Evolutionary conservation across 2,329 filamentous ascomycete species (phyloP).

Genomic region (Podosphaera xanthii): DNA sequence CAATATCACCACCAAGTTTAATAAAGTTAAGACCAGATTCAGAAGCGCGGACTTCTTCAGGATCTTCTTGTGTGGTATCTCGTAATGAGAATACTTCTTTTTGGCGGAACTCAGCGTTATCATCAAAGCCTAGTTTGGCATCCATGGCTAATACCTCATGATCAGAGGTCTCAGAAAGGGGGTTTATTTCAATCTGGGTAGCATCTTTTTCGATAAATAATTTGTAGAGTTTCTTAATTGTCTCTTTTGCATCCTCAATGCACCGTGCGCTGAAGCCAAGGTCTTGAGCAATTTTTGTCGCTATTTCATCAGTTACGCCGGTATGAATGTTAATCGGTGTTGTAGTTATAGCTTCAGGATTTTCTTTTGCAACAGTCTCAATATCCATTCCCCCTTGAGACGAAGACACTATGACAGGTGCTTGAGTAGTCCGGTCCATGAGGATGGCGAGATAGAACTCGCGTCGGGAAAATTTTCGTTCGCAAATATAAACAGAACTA

Average conservation of each 20-base stretch:
- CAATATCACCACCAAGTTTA: constrained; percentile 98
- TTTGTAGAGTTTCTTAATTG: constrained; percentile 97
- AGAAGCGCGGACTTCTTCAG: constrained; percentile 92
- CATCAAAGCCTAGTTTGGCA: constrained; percentile 95
- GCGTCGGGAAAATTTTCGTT: constrained; percentile 96
- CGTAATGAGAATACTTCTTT: constrained; percentile 89
- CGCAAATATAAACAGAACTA: constrained; percentile 95
- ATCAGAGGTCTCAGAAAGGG: constrained; percentile 90
- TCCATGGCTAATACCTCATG: constrained; percentile 99
- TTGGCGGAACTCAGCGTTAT: constrained; percentile 97
- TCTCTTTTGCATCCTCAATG: constrained; percentile 82
- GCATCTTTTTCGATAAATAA: constrained; percentile 97
- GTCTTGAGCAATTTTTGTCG: constrained; percentile 67
- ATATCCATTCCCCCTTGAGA: constrained; percentile 99
- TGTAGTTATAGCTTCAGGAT: constrained; percentile 83
- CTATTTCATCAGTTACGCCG: constrained; percentile 90
- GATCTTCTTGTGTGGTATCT: constrained; percentile 85
- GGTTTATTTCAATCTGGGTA: constrained; percentile 99
- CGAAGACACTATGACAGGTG: constrained; percentile 87
- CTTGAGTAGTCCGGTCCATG: constrained; percentile 85
- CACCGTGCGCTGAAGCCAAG: constrained; percentile 97
- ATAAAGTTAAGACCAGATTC: constrained; percentile 97
- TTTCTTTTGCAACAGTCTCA: constrained; percentile 94
- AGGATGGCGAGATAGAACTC: constrained; percentile 98
- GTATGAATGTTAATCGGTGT: constrained; percentile 83